These are phyloP conservation scores for Jamesozyma jinghongensis DNA, from an alignment of 805 yeast species.

Conservation along the genomic window DNA sequence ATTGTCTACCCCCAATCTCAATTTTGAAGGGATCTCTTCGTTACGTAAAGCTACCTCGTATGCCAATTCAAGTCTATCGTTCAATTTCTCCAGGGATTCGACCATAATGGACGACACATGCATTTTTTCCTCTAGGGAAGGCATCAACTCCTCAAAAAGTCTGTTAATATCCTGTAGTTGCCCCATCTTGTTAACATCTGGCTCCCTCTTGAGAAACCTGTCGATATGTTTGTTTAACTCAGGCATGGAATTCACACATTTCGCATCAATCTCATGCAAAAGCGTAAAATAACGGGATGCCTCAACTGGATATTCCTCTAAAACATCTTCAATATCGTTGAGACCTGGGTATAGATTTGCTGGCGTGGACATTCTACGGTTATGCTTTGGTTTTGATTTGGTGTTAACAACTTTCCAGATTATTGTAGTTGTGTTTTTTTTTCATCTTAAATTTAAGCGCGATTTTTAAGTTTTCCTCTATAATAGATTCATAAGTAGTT, in stretches of 20 bases:
- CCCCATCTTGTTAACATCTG: constrained; percentile 14
- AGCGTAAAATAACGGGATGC: constrained; percentile 77
- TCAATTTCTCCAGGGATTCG: constrained; percentile 60
- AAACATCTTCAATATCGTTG: constrained; percentile 83
- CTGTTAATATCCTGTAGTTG: constrained; percentile 31
- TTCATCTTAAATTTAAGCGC: not conserved
- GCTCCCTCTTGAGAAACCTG: constrained; percentile 12
- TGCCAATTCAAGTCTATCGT: constrained; percentile 69
- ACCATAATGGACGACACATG: constrained; percentile 90
- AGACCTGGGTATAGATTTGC: constrained; percentile 68
- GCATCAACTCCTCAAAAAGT: constrained; percentile 60
- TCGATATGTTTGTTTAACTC: constrained; percentile 38
- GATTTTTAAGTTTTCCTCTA: too few relatives aligned
- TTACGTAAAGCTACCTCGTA: constrained; percentile 62
- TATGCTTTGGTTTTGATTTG: not conserved
- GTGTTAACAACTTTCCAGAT: not conserved
- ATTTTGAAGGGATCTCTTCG: constrained; percentile 67
- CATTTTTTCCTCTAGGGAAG: constrained; percentile 93
- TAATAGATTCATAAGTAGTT: too few relatives aligned
- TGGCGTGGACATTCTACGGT: constrained; percentile 22
- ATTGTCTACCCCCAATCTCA: constrained; percentile 68
- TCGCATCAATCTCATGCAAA: constrained; percentile 89
- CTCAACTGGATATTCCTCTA: constrained; percentile 83
- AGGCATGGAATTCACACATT: constrained; percentile 71
- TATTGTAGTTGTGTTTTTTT: not conserved